Base-by-base conservation (phyloP, 1,284 basidiomycete species). In the Sphagnurus paluster region DNA sequence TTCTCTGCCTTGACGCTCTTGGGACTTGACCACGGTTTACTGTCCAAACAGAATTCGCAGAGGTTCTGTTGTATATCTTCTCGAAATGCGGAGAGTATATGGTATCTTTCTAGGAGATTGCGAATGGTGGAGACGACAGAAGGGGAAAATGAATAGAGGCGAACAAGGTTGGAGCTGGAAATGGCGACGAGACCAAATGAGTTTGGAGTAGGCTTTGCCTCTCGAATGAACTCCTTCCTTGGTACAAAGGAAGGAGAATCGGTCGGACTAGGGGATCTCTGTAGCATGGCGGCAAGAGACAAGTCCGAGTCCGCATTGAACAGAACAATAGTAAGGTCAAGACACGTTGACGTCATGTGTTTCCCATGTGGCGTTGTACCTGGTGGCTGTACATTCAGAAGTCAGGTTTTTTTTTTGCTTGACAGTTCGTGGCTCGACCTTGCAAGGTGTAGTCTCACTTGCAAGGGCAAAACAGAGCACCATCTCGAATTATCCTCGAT, bases 11-110 rank as follows among this genome's bases (percentile, higher is more conserved):
- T 64, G 42, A 79, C 65, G 54, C 71, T 80, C 70, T 86, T 89
- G 40, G 84, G 67, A 54, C 73, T 81, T 28, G 76, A 67, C 86
- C 86, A 89, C 35, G 86, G 86, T 63, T 82, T 87, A 19, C 78
- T 79, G 26, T 79, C 74, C 28, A 89, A 71, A 21, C 71, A 64
- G 52, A 86, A 83, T 65, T 89, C 84, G 63, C 71, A 80, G 50
- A 84, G 72, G 52, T 79, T 79, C 41, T 82, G 76, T n/a, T 65
- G 53, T 0, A 67, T 54, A 59, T 84, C 78, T 64, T 87, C 80
- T 35, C 81, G 74, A 45, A 74, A 72, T 35, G 64, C 62, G 29
- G 68, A 58, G 32, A 82, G 69, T 37, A 74, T 64, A 26, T 64
- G 63, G 39, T 71, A 66, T 20, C 70, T 62, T 43, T 82, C 76